phyloP scores from a whole-genome alignment of 257 asterid species.

The Solanum sparsipilum region DNA sequence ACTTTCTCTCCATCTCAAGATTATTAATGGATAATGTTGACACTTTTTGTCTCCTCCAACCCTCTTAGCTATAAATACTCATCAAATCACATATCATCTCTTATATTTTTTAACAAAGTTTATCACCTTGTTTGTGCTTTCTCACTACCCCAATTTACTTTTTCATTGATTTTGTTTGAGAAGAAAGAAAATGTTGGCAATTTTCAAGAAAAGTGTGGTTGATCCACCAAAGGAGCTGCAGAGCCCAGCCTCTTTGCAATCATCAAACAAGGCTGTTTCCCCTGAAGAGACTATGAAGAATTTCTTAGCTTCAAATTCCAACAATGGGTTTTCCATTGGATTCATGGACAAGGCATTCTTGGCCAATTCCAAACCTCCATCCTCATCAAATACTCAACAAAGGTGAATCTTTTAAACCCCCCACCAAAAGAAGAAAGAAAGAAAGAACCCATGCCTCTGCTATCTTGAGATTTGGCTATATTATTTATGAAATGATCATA shows the following conservation, averaged over 20 bases:
- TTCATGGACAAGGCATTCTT: slow-evolving; percentile 53
- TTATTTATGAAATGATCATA: background rate
- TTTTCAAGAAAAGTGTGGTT: slow-evolving; percentile 65
- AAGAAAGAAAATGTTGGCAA: slow-evolving; percentile 48
- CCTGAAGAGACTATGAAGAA: slow-evolving; percentile 50
- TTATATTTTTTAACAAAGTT: background rate
- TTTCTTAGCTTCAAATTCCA: slow-evolving; percentile 42
- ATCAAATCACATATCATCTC: slow-evolving; percentile 14
- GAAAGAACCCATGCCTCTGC: background rate
- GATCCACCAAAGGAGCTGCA: slow-evolving; percentile 75
- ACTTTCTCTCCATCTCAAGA: slow-evolving; percentile 1
- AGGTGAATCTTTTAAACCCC: slow-evolving; percentile 26
- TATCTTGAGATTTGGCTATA: background rate
- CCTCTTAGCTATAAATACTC: slow-evolving; percentile 27
- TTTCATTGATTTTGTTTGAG: background rate
- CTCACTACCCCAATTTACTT: background rate
- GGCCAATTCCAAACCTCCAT: slow-evolving; percentile 43
- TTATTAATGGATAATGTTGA: slow-evolving; percentile 37
- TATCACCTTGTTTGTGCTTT: background rate
- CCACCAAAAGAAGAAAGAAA: background rate
- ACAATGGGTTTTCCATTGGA: slow-evolving; percentile 42
- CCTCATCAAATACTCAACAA: slow-evolving; percentile 17
- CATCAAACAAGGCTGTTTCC: slow-evolving; percentile 13
- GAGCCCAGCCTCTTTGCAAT: slow-evolving; percentile 41
- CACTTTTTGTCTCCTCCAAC: slow-evolving; percentile 21